A percentile compares a stretch with the other conserved stretches of the same genome.
These are phyloP conservation scores for Epichloe coenophiala DNA, from an alignment of 2,329 filamentous ascomycete genomes.

Conservation along the genomic window DNA sequence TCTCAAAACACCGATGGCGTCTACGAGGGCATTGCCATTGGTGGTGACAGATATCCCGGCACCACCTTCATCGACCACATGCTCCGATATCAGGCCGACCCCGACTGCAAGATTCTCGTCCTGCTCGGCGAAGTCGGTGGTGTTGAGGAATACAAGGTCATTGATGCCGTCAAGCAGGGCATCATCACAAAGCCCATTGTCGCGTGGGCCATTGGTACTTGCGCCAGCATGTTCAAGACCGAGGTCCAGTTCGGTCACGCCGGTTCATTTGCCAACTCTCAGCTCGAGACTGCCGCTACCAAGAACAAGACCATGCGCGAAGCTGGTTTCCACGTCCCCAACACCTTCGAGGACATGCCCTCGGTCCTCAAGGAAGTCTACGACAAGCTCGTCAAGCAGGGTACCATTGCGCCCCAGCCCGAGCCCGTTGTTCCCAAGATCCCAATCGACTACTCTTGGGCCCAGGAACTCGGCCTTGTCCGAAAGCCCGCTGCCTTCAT, in stretches of 20 bases:
- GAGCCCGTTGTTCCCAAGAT: conserved; percentile 97
- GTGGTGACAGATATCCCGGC: conserved; percentile 96
- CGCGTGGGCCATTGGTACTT: conserved; percentile 98
- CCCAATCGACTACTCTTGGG: conserved; percentile 98
- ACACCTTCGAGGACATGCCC: conserved; percentile 95
- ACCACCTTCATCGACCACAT: conserved; percentile 99
- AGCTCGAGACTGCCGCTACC: conserved; percentile 88
- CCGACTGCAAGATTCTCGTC: conserved; percentile 93
- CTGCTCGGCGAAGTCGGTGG: conserved; percentile 97
- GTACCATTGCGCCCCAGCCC: conserved; percentile 69
- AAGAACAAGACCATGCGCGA: conserved; percentile 98
- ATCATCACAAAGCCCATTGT: conserved; percentile 97
- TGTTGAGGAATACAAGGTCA: conserved; percentile 99
- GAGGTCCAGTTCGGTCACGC: conserved; percentile 99
- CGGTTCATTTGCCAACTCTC: conserved; percentile 96
- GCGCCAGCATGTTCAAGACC: conserved; percentile 99
- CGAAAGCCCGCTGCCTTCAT: conserved; percentile 99
- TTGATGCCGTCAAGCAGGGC: conserved; percentile 91
- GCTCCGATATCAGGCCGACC: conserved; percentile 90
- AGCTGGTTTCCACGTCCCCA: conserved; percentile 84
- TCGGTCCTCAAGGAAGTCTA: conserved; percentile 65
- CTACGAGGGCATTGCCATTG: conserved; percentile 97
- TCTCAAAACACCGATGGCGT: conserved; percentile 94
- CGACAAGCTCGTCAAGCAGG: conserved; percentile 71
- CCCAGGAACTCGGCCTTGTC: conserved; percentile 97